A percentile compares a stretch with the other conserved stretches of the same genome.
phyloP scores from a whole-genome alignment of 768 basidiomycete species.

The Flagelloscypha sp. region DNA sequence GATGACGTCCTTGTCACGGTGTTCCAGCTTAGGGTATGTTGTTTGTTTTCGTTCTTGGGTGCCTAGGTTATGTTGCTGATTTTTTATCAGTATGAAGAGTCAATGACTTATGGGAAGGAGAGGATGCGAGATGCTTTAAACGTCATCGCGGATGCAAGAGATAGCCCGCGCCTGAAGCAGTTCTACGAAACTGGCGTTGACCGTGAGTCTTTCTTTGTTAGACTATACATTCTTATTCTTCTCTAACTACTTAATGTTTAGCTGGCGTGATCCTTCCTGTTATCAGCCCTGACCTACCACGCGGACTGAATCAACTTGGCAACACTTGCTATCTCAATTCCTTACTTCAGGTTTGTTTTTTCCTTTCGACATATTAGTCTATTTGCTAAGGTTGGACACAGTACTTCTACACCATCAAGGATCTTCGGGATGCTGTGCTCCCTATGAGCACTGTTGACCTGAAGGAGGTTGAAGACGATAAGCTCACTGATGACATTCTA shows the following conservation, averaged over 20 bases:
- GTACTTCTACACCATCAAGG: slow-evolving; percentile 96
- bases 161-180: slow-evolving; percentile 62
- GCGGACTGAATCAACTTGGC: slow-evolving; percentile 82
- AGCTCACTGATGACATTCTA: slow-evolving; percentile 72
- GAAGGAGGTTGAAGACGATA: slow-evolving; percentile 51
- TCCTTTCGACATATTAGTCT: background rate
- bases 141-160: slow-evolving; percentile 66
- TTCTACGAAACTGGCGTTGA: slow-evolving; percentile 62
- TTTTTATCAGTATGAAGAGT: slow-evolving; percentile 54
- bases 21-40: slow-evolving; percentile 58
- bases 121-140: slow-evolving; percentile 66
- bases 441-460: slow-evolving; percentile 47
- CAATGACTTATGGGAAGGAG: slow-evolving; percentile 54
- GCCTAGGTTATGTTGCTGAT: slow-evolving; percentile 7
- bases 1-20: slow-evolving; percentile 73
- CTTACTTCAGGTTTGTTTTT: slow-evolving; percentile 48
- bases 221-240: background rate
- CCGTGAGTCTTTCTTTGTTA: slow-evolving; percentile 45
- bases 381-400: slow-evolving; percentile 20
- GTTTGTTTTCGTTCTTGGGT: slow-evolving; percentile 3
- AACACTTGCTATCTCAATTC: slow-evolving; percentile 88
- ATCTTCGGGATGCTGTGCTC: slow-evolving; percentile 69
- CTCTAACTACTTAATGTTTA: slow-evolving; percentile 18
- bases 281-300: slow-evolving; percentile 60
- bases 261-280: slow-evolving; percentile 56